phyloP scores from a whole-genome alignment of 208 protist genomes.

The Angomonas ambiguus region DNA sequence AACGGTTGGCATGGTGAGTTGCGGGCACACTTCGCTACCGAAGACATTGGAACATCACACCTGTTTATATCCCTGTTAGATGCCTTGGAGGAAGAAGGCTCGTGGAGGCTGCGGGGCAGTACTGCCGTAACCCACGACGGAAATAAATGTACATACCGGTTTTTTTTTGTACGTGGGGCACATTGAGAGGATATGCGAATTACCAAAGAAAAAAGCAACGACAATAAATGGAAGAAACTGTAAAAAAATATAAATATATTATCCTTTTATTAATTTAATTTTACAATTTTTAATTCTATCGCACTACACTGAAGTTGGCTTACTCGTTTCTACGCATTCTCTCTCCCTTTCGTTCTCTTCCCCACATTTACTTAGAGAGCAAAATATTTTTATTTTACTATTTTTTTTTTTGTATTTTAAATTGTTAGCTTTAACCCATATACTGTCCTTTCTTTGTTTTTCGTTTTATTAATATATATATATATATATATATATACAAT shows the following conservation, averaged over 20 bases:
- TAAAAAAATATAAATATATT: too few relatives aligned
- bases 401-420: slow-evolving; percentile 14
- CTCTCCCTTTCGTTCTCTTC: background rate
- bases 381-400: slow-evolving; percentile 13
- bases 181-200: background rate
- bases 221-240: too few relatives aligned
- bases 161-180: slow-evolving; percentile 79
- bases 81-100: slow-evolving; percentile 21
- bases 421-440: slow-evolving; percentile 5
- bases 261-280: background rate
- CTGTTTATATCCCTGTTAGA: slow-evolving; percentile 1
- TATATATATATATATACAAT: slow-evolving; percentile 27
- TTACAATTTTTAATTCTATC: background rate
- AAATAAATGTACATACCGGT: slow-evolving; percentile 83
- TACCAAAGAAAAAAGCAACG: too few relatives aligned
- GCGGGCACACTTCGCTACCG: slow-evolving; percentile 76
- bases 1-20: slow-evolving; percentile 86
- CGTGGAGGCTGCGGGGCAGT: slow-evolving; percentile 82
- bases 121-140: slow-evolving; percentile 67
- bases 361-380: slow-evolving; percentile 2
- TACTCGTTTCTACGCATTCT: background rate
- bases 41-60: slow-evolving; percentile 52
- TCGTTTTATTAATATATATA: slow-evolving; percentile 7
- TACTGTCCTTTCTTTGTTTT: slow-evolving; percentile 17
- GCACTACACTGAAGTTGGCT: background rate